Evolutionary conservation across 495 filamentous ascomycete species (phyloP), one percentile per base, ranked within the genome.

Genomic region (Aspergillus saccharolyticus): DNA sequence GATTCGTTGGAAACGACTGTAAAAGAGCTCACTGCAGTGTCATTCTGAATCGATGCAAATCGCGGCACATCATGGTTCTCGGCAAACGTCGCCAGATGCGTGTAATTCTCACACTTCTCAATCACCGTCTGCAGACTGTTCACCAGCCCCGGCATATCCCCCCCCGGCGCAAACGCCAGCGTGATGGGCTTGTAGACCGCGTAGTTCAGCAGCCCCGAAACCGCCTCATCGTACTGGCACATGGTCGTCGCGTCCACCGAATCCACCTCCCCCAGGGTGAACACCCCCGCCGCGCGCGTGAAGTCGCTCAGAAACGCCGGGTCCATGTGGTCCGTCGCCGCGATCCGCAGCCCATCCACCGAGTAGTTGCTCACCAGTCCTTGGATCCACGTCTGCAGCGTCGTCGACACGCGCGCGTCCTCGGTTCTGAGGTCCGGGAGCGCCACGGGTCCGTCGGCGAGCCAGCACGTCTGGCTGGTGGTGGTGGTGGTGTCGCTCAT

Each of bases 11-110:
- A 15, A 39, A 39, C n/a, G n/a, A n/a, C n/a, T n/a, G n/a, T n/a
- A n/a, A n/a, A n/a, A 21, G 10, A 18, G 12, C 44, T 25, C 44
- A 54, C 57, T 21, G 50, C 54, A 15, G 48, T 44, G 52, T 55
- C 53, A 53, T 47, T 45, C 4, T 52, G 49, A 12, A 63, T 12
- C 19, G 75, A 81, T 4, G 84, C 64, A 66, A 86, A 87, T 5
- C 85, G 78, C 12, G 77, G 66, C 16, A 79, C 71, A 63, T 90
- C 87, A 59, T 90, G 87, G 63, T 89, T 90, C 63, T 89, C 87
- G 12, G 82, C 53, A 71, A 90, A 90, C 7, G 76, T 82, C 19
- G 85, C 83, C 4, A 86, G 83, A 66, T 18, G 77, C 78, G 19
- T 75, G 70, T 59, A 86, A 80, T 61, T 54, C 15, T 50, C 49